Conservation (phyloP, 2,329 filamentous ascomycete genomes). For the Cercospora beticola region DNA sequence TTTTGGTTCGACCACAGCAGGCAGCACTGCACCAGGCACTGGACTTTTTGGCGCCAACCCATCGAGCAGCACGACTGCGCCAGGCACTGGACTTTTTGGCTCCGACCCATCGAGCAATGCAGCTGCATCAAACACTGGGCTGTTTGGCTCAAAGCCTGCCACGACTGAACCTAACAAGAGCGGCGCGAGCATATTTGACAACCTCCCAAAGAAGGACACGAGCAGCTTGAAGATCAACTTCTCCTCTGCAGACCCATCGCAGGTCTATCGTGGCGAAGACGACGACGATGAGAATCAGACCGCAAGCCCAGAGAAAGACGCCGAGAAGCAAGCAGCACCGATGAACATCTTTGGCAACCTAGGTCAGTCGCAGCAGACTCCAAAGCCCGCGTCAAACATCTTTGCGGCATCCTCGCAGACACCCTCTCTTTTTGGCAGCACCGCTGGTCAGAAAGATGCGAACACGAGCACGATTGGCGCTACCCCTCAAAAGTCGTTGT, state of each 20-base stretch:
- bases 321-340: constrained; percentile 7
- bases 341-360: constrained; percentile 13
- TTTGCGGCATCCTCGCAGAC: constrained; percentile 7
- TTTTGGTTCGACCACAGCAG: constrained; percentile 6
- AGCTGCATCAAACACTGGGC: constrained; percentile 14
- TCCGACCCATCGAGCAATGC: constrained; percentile 3
- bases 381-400: constrained; percentile 10
- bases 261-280: constrained; percentile 19
- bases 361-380: constrained; percentile 5
- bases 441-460: constrained; percentile 27
- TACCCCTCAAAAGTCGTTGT: constrained; percentile 27
- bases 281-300: constrained; percentile 20
- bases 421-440: constrained; percentile 15
- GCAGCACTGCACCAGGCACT: constrained; percentile 2
- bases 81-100: constrained; percentile 8
- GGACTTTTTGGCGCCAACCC: constrained; percentile 11
- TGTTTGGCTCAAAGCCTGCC: constrained; percentile 19
- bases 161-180: constrained; percentile 14
- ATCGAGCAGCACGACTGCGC: constrained; percentile 9
- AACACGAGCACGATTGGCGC: constrained; percentile 31
- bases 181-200: constrained; percentile 23
- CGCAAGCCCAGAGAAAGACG: constrained; percentile 4
- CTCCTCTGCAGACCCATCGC: constrained; percentile 23
- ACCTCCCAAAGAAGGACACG: constrained; percentile 17
- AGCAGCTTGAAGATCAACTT: constrained; percentile 19